phyloP scores from a whole-genome alignment of 1,284 basidiomycete genomes.

The Ganoderma boninense region DNA sequence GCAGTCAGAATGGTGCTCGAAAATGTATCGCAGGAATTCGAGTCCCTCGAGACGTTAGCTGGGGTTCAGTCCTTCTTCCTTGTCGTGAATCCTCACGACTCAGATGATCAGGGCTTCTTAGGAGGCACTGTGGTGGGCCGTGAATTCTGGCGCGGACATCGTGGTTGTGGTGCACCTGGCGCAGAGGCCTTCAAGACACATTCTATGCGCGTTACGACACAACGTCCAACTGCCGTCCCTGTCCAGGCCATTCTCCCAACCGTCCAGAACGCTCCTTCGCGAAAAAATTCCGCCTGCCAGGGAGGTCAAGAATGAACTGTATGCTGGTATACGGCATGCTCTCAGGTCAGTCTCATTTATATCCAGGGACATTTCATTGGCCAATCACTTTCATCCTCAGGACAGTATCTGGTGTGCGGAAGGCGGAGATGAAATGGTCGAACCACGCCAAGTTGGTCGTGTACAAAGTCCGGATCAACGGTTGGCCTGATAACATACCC shows the following conservation, averaged over 20 bases:
- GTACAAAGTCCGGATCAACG: slow-evolving; percentile 66
- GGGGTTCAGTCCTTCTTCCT: slow-evolving; percentile 69
- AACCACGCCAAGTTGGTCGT: slow-evolving; percentile 60
- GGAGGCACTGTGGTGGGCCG: slow-evolving; percentile 66
- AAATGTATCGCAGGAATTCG: slow-evolving; percentile 57
- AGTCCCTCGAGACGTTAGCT: slow-evolving; percentile 55
- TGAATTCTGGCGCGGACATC: slow-evolving; percentile 69
- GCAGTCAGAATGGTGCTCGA: slow-evolving; percentile 56
- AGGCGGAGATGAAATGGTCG: slow-evolving; percentile 79
- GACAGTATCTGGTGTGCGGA: slow-evolving; percentile 63
- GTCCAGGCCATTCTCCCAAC: not conserved
- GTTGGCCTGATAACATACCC: slow-evolving; percentile 69
- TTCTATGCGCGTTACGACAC: slow-evolving; percentile 40
- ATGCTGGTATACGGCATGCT: slow-evolving; percentile 57
- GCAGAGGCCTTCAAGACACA: slow-evolving; percentile 61
- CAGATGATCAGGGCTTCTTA: slow-evolving; percentile 60
- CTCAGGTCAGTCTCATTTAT: slow-evolving; percentile 52
- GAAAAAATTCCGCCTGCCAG: slow-evolving; percentile 48
- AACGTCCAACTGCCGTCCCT: not conserved
- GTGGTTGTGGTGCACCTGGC: slow-evolving; percentile 64
- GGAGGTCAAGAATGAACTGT: slow-evolving; percentile 58
- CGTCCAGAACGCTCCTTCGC: slow-evolving; percentile 3
- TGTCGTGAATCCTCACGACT: slow-evolving; percentile 59
- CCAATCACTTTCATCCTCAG: slow-evolving; percentile 35
- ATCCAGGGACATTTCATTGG: not conserved